Evolutionary conservation across 768 basidiomycete genomes (phyloP).

Genomic region (Phylloporus scabripes): DNA sequence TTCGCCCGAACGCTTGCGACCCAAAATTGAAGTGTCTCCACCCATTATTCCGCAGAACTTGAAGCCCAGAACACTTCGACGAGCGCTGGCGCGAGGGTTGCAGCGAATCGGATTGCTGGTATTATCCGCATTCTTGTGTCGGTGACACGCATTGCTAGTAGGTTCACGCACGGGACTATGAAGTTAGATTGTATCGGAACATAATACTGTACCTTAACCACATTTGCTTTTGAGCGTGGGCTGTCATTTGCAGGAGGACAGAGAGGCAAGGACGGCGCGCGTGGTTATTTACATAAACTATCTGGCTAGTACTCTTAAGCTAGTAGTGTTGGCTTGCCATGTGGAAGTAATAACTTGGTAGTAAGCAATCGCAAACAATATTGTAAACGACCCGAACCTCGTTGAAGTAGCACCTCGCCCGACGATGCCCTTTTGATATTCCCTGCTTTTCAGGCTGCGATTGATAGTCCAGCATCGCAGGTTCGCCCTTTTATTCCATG

Average conservation of each 20-base stretch:
- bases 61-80: conserved; percentile 23
- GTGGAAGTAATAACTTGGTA: conserved; percentile 17
- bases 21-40: conserved; percentile 17
- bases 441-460: conserved; percentile 8
- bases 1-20: conserved; percentile 20
- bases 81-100: conserved; percentile 20
- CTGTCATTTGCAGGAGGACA: conserved; percentile 9
- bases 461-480: conserved; percentile 14
- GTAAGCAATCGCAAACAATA: conserved; percentile 34
- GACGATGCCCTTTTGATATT: conserved; percentile 28
- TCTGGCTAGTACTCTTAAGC: conserved; percentile 10
- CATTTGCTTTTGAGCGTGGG: conserved; percentile 5
- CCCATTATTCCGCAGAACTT: conserved; percentile 19
- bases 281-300: conserved; percentile 29
- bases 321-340: conserved; percentile 10
- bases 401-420: conserved; percentile 13
- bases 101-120: conserved; percentile 27
- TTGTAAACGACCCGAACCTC: conserved; percentile 16
- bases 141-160: conserved; percentile 17
- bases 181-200: conserved; percentile 18
- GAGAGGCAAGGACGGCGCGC: conserved; percentile 6
- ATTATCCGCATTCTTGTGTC: conserved; percentile 28
- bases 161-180: conserved; percentile 22
- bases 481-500: conserved; percentile 23
- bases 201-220: conserved; percentile 19